Evolutionary conservation across 2,329 filamentous ascomycete genomes (phyloP).

Genomic region (Bipolaris sorokiniana): DNA sequence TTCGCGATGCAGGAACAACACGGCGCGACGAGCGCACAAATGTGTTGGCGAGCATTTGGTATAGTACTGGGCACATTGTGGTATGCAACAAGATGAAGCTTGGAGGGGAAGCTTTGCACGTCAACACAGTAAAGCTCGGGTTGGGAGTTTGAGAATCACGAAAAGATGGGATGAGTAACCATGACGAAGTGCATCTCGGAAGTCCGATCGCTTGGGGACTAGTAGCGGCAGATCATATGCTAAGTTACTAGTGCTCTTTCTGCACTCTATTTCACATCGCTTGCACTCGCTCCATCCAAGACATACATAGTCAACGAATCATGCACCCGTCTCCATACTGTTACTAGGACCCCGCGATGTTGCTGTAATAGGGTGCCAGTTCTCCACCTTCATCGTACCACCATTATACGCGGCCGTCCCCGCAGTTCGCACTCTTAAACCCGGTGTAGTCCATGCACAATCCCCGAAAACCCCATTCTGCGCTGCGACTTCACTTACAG

Average conservation of each 20-base stretch:
- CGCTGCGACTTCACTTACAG: background rate
- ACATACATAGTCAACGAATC: background rate
- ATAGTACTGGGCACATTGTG: constrained; percentile 19
- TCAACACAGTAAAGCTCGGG: background rate
- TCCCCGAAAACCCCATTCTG: background rate
- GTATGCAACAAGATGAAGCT: background rate
- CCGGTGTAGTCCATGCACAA: background rate
- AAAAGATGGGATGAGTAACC: constrained; percentile 14
- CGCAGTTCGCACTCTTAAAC: background rate
- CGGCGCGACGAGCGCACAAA: constrained; percentile 29
- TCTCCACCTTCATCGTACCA: background rate
- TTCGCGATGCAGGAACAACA: constrained; percentile 14
- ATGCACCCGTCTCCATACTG: background rate
- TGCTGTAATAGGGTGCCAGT: background rate
- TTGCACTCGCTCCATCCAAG: background rate
- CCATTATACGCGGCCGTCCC: background rate
- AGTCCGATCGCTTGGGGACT: constrained; percentile 4
- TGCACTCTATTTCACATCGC: background rate
- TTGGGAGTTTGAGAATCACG: constrained; percentile 7
- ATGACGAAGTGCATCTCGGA: constrained; percentile 17
- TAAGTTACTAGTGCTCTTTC: background rate
- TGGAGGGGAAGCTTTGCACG: background rate
- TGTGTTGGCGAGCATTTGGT: constrained; percentile 30
- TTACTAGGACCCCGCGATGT: background rate
- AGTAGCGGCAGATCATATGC: constrained; percentile 20